Evolutionary conservation across 768 basidiomycete species (phyloP), one percentile per base, ranked within the genome.

Genomic region (Clathrus columnatus): DNA sequence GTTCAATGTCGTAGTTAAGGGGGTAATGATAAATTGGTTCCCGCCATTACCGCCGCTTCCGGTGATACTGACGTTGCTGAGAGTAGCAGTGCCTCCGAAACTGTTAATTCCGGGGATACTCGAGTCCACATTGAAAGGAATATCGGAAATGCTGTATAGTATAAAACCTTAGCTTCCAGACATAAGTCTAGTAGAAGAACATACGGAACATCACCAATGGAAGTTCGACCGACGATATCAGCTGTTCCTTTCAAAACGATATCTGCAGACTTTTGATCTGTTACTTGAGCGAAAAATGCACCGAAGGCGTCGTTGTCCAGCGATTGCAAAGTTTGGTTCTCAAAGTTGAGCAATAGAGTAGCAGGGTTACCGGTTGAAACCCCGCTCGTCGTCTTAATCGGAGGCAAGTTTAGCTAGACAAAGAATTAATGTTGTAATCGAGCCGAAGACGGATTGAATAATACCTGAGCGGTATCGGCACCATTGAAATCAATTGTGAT

Each of bases 341-440:
- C 64, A 71, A 84, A 87, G 18, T 73, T 70, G 48, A 87, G 78
- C 1, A 71, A 69, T 45, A 87, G 74, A 50, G 78, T 71, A 3
- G 75, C 85, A n/a, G 76, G 53, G 59, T 85, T 84, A 23, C 86
- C 85, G 0, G 84, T 87, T 21, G 85, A 86, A 1, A 85, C 76
- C 0, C 83, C 82, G 44, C 83, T 83, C 44, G 72, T 69, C 11
- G 74, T 75, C 30, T 75, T 60, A 26, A 68, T 67, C 53, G 65
- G 70, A 5, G 84, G 82, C 24, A 85, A 67, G 23, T 69, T 65
- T 36, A 84, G 74, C 81, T 82, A 61, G 18, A 60, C 1, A 62
- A 46, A 51, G 28, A 7, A 48, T 29, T 48, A 29, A 26, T 10
- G 16, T n/a, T 47, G n/a, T 7, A 1, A 4, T 1, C 28, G 30